Evolutionary conservation across 2,329 filamentous ascomycete species (phyloP), one percentile per base, ranked within the genome.

Genomic region (Tetracladium maxilliforme): DNA sequence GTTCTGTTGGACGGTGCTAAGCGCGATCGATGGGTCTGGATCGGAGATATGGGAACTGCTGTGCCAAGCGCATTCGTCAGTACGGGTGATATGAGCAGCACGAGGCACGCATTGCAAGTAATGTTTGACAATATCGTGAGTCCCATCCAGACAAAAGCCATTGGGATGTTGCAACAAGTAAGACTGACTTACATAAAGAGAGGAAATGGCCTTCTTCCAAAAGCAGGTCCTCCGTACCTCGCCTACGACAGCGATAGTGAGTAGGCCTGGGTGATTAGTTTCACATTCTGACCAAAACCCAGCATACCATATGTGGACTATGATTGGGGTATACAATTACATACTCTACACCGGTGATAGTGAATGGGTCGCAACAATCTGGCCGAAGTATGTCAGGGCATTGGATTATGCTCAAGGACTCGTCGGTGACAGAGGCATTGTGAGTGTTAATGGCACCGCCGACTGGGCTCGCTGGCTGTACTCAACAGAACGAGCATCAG

Each of bases 1-100:
- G 15, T 36, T n/a, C 37, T 36, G 16, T 19, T 39, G 10, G 67
- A 73, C 38, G 68, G 67, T 10, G 62, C 64, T 2, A 72, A 72
- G 39, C 52, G 68, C 16, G 68, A 72, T 36, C 54, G 64, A 7
- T 48, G 66, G 11, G 60, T 73, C 3, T 74, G 67, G 66, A 59
- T 68, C 8, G 69, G 69, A 2, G 70, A 75, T 37, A 65, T 73
- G 51, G 56, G 56, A 5, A 64, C 70, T 31, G 60, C 64, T 5
- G 50, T 66, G 1, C 64, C 66, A 4, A 56, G 51, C 16, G 55
- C 67, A 9, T 56, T 63, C 7, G 57, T 69, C 3, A 64, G 60
- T 6, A 70, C 64, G 0, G 57, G 59, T 15, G 63, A 69, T 34
- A 43, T 67, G 24, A 48, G 56, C 12, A 54, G 55, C 18, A 49